Evolutionary conservation across 805 yeast species (phyloP), one percentile per base, ranked within the genome.

Genomic region (Priceomyces castillae): DNA sequence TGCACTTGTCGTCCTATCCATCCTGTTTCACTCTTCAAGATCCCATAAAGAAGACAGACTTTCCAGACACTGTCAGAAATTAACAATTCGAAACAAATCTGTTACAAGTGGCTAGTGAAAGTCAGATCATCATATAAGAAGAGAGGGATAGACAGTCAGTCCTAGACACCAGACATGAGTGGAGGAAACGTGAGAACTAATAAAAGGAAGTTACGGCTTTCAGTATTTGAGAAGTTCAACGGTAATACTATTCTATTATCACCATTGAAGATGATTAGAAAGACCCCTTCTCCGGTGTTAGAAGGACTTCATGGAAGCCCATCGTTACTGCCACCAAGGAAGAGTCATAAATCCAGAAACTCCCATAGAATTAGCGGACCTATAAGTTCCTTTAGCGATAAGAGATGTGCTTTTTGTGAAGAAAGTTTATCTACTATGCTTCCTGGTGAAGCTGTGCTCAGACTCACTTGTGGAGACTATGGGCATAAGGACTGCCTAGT

Each of bases 401-500:
- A 43, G 22, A 42, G 34, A 37, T 57, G 62, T 43, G 50, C 55
- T 16, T 50, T 56, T 25, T 57, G 62, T 37, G 41, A 47, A 12
- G 58, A 53, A 7, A 41, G 40, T 3, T 37, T 56, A 23, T 38
- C 51, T 12, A 34, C 43, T 4, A 39, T 34, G 2, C 45, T 53
- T 22, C 49, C 55, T 2, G 57, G 57, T 5, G 61, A 57, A 22
- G 16, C 35, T 3, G 25, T 47, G 5, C 23, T 55, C 7, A 56
- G 52, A 34, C 47, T 62, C 34, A 42, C 50, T 7, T 62, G 67
- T 37, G 43, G 48, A 30, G 63, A 62, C 42, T 41, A 41, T n/a
- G 56, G 62, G 34, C 67, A 62, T 40, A 47, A 52, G 31, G 57
- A 55, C 20, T 62, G 67, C 42, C 48, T 59, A 12, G 33, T 40